Conservation (phyloP, 2,329 filamentous ascomycete genomes). For the Pestalotiopsis sp. region DNA sequence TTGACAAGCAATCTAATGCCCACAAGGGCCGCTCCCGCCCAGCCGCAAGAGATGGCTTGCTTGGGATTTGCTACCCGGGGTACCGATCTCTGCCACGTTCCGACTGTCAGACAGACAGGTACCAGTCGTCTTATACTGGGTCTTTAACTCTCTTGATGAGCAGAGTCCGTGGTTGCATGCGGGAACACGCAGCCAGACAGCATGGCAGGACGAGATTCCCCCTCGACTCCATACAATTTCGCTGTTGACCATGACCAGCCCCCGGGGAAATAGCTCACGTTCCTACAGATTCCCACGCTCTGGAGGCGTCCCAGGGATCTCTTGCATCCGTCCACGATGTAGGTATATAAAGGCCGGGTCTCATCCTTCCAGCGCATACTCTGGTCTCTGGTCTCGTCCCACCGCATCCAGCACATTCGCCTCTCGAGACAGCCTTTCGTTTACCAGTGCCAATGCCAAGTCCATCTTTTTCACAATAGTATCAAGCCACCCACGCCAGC, state of each 20-base stretch:
- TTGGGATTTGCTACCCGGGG: background rate
- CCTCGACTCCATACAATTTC: background rate
- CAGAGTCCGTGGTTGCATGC: background rate
- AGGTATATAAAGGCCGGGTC: background rate
- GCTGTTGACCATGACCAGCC: background rate
- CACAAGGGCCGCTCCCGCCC: background rate
- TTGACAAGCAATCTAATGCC: background rate
- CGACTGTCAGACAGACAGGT: background rate
- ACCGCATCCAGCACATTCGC: background rate
- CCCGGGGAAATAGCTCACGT: background rate
- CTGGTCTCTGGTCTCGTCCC: background rate
- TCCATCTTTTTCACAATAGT: background rate
- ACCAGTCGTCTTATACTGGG: background rate
- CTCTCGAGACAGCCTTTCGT: background rate
- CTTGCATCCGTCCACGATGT: background rate
- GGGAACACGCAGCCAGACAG: background rate
- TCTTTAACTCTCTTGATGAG: background rate
- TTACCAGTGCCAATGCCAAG: background rate
- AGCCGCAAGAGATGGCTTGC: background rate
- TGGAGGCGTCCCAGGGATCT: background rate
- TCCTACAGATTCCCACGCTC: background rate
- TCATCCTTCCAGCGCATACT: background rate
- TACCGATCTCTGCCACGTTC: background rate
- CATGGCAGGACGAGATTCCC: background rate
- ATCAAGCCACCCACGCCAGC: background rate